Evolutionary conservation across 352 stramenopile species (phyloP).

Genomic region (Phytophthora capsici): DNA sequence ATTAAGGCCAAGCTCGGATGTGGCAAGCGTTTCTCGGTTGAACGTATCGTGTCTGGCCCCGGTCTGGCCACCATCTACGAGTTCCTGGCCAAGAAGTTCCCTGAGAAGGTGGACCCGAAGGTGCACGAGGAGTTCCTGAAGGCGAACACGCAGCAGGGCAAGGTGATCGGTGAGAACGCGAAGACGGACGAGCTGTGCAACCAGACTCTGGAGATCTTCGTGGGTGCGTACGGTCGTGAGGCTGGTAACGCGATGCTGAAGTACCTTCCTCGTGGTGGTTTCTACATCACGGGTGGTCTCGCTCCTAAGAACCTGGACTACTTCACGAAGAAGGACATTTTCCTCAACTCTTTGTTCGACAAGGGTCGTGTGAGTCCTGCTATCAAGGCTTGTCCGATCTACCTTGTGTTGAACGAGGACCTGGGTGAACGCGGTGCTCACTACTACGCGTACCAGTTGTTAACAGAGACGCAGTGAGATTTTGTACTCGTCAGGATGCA

Average conservation of each 20-base stretch:
- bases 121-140: constrained; percentile 75
- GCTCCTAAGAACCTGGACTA: constrained; percentile 96
- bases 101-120: constrained; percentile 77
- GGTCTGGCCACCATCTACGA: constrained; percentile 97
- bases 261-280: constrained; percentile 94
- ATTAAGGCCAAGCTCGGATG: constrained; percentile 78
- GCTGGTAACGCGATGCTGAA: constrained; percentile 94
- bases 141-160: constrained; percentile 67
- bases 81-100: constrained; percentile 93
- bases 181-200: constrained; percentile 82
- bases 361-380: constrained; percentile 86
- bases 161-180: constrained; percentile 88
- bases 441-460: constrained; percentile 82
- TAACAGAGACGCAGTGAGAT: not conserved
- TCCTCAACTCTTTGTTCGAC: constrained; percentile 83
- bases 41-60: constrained; percentile 94
- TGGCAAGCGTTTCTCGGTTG: constrained; percentile 91
- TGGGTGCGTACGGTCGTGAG: constrained; percentile 95
- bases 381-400: constrained; percentile 79
- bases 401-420: constrained; percentile 90
- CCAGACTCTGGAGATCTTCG: constrained; percentile 94
- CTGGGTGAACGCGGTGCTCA: constrained; percentile 88
- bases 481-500: no score
- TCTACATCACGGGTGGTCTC: constrained; percentile 97
- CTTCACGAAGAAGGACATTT: constrained; percentile 82